A percentile compares a stretch with the other conserved stretches of the same genome.
phyloP scores from a whole-genome alignment of 805 yeast species.

The Ogataea nitratoaversa region DNA sequence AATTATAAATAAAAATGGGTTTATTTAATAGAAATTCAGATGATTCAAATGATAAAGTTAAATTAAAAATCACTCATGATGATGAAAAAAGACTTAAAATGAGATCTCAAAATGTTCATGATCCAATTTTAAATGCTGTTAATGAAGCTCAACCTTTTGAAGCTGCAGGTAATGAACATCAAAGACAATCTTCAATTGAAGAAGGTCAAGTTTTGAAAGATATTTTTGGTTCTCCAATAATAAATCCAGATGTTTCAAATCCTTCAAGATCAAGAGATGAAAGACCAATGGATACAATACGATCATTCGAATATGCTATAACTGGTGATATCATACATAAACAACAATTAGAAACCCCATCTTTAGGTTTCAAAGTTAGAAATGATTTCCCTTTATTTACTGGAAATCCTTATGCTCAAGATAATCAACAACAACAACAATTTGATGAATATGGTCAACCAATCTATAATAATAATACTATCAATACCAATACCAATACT shows the following conservation, averaged over 20 bases:
- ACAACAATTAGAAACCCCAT: constrained; percentile 74
- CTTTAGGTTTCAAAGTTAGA: constrained; percentile 84
- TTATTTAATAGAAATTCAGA: constrained; percentile 38
- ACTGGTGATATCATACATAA: constrained; percentile 81
- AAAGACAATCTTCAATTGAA: constrained; percentile 31
- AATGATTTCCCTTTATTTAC: constrained; percentile 62
- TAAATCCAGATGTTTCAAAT: constrained; percentile 79
- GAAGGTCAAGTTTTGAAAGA: constrained; percentile 61
- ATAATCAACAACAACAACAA: constrained; percentile 24
- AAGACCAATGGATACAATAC: constrained; percentile 93
- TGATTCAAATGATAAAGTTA: constrained; percentile 24
- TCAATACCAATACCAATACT: constrained; percentile 9
- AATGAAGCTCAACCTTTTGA: constrained; percentile 96
- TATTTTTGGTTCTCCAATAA: constrained; percentile 79
- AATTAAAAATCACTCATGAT: constrained; percentile 43
- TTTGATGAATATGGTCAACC: constrained; percentile 36
- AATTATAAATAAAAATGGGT: constrained; percentile 32
- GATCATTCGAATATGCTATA: constrained; percentile 89
- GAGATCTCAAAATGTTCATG: constrained; percentile 70
- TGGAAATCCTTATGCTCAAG: constrained; percentile 33
- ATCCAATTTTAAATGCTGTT: constrained; percentile 90
- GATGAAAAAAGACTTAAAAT: constrained; percentile 55
- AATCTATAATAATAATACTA: constrained; percentile 28
- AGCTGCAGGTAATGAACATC: constrained; percentile 39
- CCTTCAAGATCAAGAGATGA: constrained; percentile 94